A percentile compares a stretch with the other conserved stretches of the same genome.
phyloP scores from a whole-genome alignment of 805 yeast species.

The Candida manassasensis region DNA sequence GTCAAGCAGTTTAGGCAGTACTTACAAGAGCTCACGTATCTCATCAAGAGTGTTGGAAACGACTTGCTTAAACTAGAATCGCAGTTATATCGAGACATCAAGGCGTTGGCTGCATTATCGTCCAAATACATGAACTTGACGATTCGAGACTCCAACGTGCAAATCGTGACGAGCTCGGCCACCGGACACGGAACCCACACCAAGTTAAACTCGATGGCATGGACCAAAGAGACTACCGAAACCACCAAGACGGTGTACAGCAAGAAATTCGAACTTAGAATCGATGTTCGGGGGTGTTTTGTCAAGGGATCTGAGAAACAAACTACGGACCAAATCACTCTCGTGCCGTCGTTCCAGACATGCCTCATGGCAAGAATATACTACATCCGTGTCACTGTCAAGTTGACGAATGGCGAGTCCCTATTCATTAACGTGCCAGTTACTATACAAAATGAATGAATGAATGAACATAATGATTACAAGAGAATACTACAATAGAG shows the following conservation, averaged over 20 bases:
- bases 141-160: constrained; percentile 16
- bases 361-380: constrained; percentile 34
- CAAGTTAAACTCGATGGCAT: constrained; percentile 24
- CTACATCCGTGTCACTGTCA: constrained; percentile 28
- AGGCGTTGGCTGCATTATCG: constrained; percentile 28
- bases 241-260: constrained; percentile 17
- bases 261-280: constrained; percentile 24
- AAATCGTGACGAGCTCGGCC: constrained; percentile 7
- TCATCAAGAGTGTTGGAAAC: constrained; percentile 33
- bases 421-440: constrained; percentile 34
- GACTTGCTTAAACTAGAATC: constrained; percentile 31
- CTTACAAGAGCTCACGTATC: constrained; percentile 19
- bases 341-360: constrained; percentile 38
- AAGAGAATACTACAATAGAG: too few relatives aligned
- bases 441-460: constrained; percentile 19
- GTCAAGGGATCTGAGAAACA: constrained; percentile 21
- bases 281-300: constrained; percentile 26
- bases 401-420: constrained; percentile 24
- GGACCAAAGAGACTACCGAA: constrained; percentile 18
- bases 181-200: constrained; percentile 17
- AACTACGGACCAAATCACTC: constrained; percentile 22
- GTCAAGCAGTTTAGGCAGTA: constrained; percentile 24
- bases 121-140: constrained; percentile 32
- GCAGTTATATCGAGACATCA: constrained; percentile 31
- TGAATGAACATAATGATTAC: constrained; percentile 1